Evolutionary conservation across 176 grass and related monocot genomes (phyloP).

Genomic region (Avena atlantica): DNA sequence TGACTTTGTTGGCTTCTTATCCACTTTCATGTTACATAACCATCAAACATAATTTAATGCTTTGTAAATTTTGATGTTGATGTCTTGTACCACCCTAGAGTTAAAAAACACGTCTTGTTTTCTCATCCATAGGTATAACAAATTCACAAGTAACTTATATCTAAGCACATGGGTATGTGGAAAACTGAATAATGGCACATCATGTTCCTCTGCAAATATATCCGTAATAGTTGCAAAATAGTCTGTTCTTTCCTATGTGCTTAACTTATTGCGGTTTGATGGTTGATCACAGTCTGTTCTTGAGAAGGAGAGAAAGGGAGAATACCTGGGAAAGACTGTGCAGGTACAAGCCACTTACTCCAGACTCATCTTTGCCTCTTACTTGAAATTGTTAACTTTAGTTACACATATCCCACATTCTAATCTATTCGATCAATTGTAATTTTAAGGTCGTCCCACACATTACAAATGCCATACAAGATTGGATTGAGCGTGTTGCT

Average conservation of each 20-base stretch:
- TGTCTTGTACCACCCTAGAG: not conserved
- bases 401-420: not conserved
- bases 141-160: not conserved
- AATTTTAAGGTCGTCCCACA: slow-evolving; percentile 48
- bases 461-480: slow-evolving; percentile 63
- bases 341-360: slow-evolving; percentile 43
- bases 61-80: slow-evolving; percentile 21
- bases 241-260: not conserved
- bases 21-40: slow-evolving; percentile 30
- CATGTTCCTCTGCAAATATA: not conserved
- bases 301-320: slow-evolving; percentile 56
- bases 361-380: slow-evolving; percentile 16
- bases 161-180: not conserved
- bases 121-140: not conserved
- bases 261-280: not conserved
- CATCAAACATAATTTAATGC: slow-evolving; percentile 6
- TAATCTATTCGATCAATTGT: not conserved
- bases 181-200: slow-evolving; percentile 7
- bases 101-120: not conserved
- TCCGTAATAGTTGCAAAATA: not conserved
- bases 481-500: slow-evolving; percentile 59
- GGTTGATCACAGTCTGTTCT: slow-evolving; percentile 44
- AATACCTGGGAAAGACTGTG: slow-evolving; percentile 59
- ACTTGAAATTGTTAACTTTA: not conserved
- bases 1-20: slow-evolving; percentile 26